Evolutionary conservation across 257 asterid genomes (phyloP).

Genomic region (Capsicum baccatum): DNA sequence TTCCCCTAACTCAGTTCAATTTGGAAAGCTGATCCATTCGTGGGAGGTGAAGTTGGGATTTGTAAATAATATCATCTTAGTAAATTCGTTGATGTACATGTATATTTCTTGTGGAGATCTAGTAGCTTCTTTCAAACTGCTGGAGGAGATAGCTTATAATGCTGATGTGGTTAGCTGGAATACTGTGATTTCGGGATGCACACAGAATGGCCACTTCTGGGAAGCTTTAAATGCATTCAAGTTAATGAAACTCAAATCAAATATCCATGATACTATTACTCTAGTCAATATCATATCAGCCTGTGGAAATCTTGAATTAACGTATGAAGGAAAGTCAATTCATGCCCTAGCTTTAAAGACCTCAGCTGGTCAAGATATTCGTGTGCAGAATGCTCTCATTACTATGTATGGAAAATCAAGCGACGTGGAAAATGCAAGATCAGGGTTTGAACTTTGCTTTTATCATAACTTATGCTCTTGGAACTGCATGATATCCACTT

Average conservation of each 20-base stretch:
- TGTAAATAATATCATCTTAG: conserved; percentile 41
- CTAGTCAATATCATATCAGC: conserved; percentile 56
- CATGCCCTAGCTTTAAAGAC: conserved; percentile 64
- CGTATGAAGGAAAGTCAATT: conserved; percentile 46
- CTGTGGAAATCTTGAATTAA: conserved; percentile 64
- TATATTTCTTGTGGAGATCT: conserved; percentile 58
- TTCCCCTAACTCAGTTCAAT: conserved; percentile 48
- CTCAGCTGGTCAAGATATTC: conserved; percentile 40
- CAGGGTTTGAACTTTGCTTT: conserved; percentile 50
- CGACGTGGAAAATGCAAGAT: conserved; percentile 56
- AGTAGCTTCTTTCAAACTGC: conserved; percentile 53
- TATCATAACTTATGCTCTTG: conserved; percentile 66
- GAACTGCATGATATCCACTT: conserved; percentile 67
- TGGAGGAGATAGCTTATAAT: conserved; percentile 35
- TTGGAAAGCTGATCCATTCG: conserved; percentile 61
- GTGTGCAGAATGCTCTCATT: conserved; percentile 61
- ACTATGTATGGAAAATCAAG: conserved; percentile 76
- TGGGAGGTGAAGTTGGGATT: conserved; percentile 70
- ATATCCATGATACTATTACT: conserved; percentile 45
- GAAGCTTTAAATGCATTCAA: conserved; percentile 60
- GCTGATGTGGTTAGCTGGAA: conserved; percentile 66
- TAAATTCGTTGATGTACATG: conserved; percentile 66
- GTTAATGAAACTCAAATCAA: conserved; percentile 58
- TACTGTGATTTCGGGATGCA: conserved; percentile 67
- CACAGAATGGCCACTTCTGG: conserved; percentile 48